Evolutionary conservation across 768 basidiomycete genomes (phyloP).

Genomic region (Kwoniella newhampshirensis): DNA sequence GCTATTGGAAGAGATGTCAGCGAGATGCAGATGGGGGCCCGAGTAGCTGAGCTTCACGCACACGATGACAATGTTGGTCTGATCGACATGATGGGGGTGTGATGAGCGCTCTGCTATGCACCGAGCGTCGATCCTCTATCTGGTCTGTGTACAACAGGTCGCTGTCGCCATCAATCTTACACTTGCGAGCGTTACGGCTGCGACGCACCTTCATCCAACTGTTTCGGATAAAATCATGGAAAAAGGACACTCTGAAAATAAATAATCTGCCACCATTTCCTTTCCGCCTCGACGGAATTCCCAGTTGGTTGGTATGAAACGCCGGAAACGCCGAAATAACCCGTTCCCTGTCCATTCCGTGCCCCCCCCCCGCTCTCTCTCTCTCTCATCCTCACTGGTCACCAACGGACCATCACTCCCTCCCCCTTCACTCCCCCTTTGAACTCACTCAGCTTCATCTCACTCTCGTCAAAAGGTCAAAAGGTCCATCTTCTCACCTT

Average conservation of each 20-base stretch:
- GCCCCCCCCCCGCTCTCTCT: constrained; percentile 1
- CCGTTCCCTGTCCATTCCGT: constrained; percentile 6
- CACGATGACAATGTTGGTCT: constrained; percentile 5
- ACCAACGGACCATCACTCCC: constrained; percentile 19
- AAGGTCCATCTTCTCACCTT: constrained; percentile 9
- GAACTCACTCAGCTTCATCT: constrained; percentile 20
- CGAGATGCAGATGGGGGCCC: neutral
- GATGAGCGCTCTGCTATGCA: too few relatives aligned
- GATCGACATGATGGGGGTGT: neutral
- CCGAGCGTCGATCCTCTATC: too few relatives aligned
- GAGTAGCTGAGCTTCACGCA: neutral
- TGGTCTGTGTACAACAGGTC: too few relatives aligned
- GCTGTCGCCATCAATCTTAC: too few relatives aligned
- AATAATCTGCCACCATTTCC: neutral
- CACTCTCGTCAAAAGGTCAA: constrained; percentile 19
- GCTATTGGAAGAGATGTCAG: constrained; percentile 1
- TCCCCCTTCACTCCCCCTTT: constrained; percentile 16
- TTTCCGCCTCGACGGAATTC: neutral
- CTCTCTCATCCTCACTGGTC: constrained; percentile 13
- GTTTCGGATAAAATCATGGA: neutral
- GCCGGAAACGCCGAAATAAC: constrained; percentile 26
- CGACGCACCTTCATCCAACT: neutral
- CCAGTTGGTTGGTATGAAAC: constrained; percentile 22
- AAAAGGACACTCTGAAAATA: neutral
- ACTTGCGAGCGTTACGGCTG: too few relatives aligned